A percentile compares a stretch with the other conserved stretches of the same genome.
Conservation (phyloP, 1,139 yeast species). For the Magnusiomyces fungicola region DNA sequence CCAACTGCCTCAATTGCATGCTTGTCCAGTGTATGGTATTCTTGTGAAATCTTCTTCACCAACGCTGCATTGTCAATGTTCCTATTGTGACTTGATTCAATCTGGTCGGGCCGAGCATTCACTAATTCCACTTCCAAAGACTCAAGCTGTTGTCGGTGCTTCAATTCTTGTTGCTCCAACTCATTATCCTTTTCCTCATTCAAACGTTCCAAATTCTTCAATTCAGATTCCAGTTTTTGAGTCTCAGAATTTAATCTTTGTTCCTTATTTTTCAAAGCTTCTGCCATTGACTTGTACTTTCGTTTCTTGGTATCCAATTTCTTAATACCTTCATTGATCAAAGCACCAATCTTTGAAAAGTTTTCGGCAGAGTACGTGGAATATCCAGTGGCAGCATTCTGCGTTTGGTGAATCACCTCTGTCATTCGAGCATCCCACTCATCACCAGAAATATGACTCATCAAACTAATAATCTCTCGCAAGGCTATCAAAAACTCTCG, state of each 20-base stretch:
- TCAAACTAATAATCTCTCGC: conserved; percentile 7
- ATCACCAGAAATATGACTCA: conserved; percentile 3
- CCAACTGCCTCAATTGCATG: neutral
- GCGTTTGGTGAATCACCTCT: conserved; percentile 6
- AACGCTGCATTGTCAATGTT: neutral
- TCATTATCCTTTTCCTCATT: neutral
- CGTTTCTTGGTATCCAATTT: conserved; percentile 3
- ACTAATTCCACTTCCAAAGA: neutral
- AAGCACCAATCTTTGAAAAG: conserved; percentile 5
- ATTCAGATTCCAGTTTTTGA: neutral
- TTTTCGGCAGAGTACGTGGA: conserved; percentile 7
- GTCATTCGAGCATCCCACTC: conserved; percentile 11
- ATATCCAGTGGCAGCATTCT: neutral
- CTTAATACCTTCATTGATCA: conserved; percentile 10
- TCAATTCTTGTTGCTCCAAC: neutral
- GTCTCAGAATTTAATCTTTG: neutral
- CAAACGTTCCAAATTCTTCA: neutral
- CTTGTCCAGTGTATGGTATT: neutral
- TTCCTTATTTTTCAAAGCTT: neutral
- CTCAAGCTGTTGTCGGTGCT: neutral
- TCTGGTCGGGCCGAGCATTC: neutral
- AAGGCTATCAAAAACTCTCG: conserved; percentile 9
- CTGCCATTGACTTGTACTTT: conserved; percentile 5
- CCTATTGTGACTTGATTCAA: neutral
- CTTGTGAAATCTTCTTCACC: neutral